Percentiles rank a stretch among this genome's conserved stretches.
Conservation (phyloP, 2,329 filamentous ascomycete species). For the Colletotrichum salicis region DNA sequence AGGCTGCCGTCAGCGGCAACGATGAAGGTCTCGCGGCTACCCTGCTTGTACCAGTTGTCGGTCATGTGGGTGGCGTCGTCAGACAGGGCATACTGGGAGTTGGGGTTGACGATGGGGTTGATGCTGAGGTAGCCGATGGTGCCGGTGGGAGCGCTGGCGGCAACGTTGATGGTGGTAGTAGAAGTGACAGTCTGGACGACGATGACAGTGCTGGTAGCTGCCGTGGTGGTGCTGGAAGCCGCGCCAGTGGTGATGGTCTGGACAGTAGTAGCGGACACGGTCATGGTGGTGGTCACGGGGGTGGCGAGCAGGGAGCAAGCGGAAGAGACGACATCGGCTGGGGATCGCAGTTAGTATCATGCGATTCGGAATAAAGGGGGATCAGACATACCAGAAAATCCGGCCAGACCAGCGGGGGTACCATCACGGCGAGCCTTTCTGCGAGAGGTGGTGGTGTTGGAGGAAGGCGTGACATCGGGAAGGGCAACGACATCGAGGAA, state of each 20-base stretch:
- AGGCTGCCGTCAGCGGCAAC: neutral
- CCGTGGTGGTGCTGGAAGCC: neutral
- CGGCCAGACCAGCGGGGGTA: neutral
- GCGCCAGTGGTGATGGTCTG: neutral
- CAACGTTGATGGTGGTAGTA: neutral
- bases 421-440: neutral
- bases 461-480: neutral
- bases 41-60: conserved; percentile 6
- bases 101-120: neutral
- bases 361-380: neutral
- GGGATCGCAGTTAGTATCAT: neutral
- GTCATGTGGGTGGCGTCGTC: conserved; percentile 10
- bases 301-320: neutral
- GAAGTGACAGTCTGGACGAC: neutral
- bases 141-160: neutral
- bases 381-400: neutral
- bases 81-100: neutral
- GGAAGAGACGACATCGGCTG: neutral
- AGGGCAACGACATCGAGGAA: neutral
- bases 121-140: neutral
- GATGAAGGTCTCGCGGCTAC: conserved; percentile 6
- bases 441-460: neutral
- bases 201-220: neutral
- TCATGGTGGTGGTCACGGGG: neutral
- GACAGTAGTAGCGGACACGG: neutral